phyloP scores from a whole-genome alignment of 2,329 filamentous ascomycete species.

The Raffaelea arxii region DNA sequence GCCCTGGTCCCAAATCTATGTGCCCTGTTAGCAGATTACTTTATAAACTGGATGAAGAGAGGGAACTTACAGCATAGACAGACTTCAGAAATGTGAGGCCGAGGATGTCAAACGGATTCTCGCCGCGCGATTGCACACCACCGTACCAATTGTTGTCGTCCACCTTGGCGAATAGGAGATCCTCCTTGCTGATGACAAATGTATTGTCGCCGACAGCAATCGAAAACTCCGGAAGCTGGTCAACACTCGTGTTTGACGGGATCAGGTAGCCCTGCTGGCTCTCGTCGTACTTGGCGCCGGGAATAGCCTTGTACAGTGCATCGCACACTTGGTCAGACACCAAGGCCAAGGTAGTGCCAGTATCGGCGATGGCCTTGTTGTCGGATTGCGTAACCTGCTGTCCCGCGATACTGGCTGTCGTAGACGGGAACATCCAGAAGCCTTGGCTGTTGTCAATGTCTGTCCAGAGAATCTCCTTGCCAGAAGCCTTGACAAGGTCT shows the following conservation, averaged over 20 bases:
- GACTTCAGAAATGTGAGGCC: slow-evolving; percentile 56
- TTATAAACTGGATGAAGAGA: not conserved
- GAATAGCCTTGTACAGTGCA: slow-evolving; percentile 54
- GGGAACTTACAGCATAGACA: slow-evolving; percentile 46
- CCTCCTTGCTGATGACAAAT: slow-evolving; percentile 53
- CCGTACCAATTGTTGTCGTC: slow-evolving; percentile 50
- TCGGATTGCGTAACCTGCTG: slow-evolving; percentile 35
- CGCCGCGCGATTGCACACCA: slow-evolving; percentile 54
- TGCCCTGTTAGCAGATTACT: slow-evolving; percentile 4
- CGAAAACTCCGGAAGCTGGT: slow-evolving; percentile 49
- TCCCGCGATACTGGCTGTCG: slow-evolving; percentile 47
- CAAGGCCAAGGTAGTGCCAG: slow-evolving; percentile 59
- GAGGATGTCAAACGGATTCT: slow-evolving; percentile 50
- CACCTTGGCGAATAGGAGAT: slow-evolving; percentile 47
- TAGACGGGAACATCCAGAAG: slow-evolving; percentile 58
- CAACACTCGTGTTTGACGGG: slow-evolving; percentile 39
- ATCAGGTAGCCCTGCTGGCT: slow-evolving; percentile 54
- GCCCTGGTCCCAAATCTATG: slow-evolving; percentile 52
- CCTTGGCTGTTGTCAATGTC: slow-evolving; percentile 51
- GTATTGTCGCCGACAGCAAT: slow-evolving; percentile 54
- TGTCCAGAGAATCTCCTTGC: slow-evolving; percentile 47
- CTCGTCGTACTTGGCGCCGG: slow-evolving; percentile 46
- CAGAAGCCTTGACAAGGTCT: slow-evolving; percentile 43
- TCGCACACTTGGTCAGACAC: slow-evolving; percentile 51
- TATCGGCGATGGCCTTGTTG: slow-evolving; percentile 63